phyloP scores from a whole-genome alignment of 106 monocot genomes.

The Apostasia shenzhenica region DNA sequence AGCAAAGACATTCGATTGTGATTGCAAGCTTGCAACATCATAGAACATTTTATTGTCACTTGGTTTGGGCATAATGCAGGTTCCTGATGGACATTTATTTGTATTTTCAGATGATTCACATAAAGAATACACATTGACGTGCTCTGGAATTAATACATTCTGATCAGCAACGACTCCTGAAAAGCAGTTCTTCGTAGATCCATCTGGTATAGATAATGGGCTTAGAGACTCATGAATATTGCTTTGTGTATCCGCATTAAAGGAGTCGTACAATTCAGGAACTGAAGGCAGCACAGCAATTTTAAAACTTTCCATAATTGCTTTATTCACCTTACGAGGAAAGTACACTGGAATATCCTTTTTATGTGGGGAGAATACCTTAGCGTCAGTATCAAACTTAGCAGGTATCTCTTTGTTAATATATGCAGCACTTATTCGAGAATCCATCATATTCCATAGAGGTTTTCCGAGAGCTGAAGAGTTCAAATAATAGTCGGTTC shows the following conservation, averaged over 20 bases:
- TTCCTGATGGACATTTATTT: constrained; percentile 3
- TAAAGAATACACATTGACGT: neutral
- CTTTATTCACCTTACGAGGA: neutral
- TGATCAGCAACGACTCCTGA: neutral
- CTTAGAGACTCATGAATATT: constrained; percentile 1
- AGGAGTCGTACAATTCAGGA: neutral
- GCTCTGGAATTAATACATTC: neutral
- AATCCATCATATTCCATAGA: constrained; percentile 50
- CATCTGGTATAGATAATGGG: neutral
- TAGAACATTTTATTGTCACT: constrained; percentile 2
- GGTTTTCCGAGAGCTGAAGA: constrained; percentile 37
- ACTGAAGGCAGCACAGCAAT: constrained; percentile 16
- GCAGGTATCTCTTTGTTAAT: constrained; percentile 14
- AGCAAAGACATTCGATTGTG: neutral
- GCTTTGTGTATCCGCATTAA: constrained; percentile 2
- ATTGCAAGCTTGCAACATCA: constrained; percentile 3
- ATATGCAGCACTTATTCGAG: constrained; percentile 38
- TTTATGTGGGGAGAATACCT: neutral
- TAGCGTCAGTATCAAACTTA: constrained; percentile 5
- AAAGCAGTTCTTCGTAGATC: neutral
- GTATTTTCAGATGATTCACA: constrained; percentile 1
- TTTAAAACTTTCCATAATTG: neutral
- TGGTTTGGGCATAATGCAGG: constrained; percentile 1
- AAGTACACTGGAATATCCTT: constrained; percentile 15
- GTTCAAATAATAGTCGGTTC: constrained; percentile 61